A percentile compares a stretch with the other conserved stretches of the same genome.
These are phyloP conservation scores for Spathaspora girioi DNA, from an alignment of 805 yeast genomes.

Conservation along the genomic window DNA sequence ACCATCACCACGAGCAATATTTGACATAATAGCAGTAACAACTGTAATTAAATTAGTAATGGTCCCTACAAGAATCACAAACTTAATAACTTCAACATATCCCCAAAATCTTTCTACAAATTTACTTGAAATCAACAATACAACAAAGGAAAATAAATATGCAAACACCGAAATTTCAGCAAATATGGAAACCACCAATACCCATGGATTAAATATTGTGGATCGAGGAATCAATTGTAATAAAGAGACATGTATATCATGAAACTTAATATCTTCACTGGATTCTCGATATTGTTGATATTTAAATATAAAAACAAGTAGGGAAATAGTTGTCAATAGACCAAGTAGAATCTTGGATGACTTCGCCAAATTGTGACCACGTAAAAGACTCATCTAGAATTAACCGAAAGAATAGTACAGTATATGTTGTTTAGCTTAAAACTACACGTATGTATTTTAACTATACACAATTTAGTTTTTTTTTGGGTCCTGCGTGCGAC, in stretches of 20 bases:
- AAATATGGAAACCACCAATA: slow-evolving; percentile 58
- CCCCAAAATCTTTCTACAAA: slow-evolving; percentile 55
- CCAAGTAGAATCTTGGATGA: slow-evolving; percentile 46
- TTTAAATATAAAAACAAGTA: slow-evolving; percentile 40
- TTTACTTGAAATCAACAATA: slow-evolving; percentile 38
- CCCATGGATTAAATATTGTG: slow-evolving; percentile 60
- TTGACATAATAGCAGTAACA: slow-evolving; percentile 34
- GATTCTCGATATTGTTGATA: slow-evolving; percentile 24
- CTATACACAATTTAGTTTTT: too few relatives aligned
- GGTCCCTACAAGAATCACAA: slow-evolving; percentile 51
- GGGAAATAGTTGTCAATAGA: slow-evolving; percentile 37
- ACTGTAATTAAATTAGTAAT: slow-evolving; percentile 55
- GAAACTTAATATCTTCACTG: slow-evolving; percentile 17
- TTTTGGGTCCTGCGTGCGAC: too few relatives aligned
- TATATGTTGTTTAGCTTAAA: too few relatives aligned
- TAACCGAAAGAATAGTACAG: slow-evolving; percentile 1
- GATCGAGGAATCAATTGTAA: slow-evolving; percentile 63
- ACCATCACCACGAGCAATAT: slow-evolving; percentile 32
- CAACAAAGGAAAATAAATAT: slow-evolving; percentile 34
- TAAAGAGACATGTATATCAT: slow-evolving; percentile 48
- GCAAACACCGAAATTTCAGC: slow-evolving; percentile 52
- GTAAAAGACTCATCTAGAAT: slow-evolving; percentile 6
- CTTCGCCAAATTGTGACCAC: slow-evolving; percentile 29
- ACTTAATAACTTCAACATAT: slow-evolving; percentile 44
- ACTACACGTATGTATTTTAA: too few relatives aligned